Percentiles rank a stretch among this genome's conserved stretches.
Conservation (phyloP, 2,329 filamentous ascomycete species). For the Didymosphaeria variabile region DNA sequence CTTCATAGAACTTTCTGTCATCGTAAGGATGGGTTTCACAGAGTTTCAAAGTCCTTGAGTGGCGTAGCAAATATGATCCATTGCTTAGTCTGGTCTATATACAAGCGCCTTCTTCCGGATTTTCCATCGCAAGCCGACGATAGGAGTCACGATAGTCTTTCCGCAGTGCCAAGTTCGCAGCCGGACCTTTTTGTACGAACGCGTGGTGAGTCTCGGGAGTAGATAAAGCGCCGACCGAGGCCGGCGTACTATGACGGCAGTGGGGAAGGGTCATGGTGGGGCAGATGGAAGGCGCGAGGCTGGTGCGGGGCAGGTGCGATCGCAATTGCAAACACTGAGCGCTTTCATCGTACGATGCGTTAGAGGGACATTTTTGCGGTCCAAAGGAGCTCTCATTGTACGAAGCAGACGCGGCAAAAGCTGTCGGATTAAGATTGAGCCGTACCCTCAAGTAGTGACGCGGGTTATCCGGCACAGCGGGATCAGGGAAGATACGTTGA, state of each 20-base stretch:
- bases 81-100: slow-evolving; percentile 3
- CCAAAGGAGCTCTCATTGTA: background rate
- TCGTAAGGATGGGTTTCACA: background rate
- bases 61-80: background rate
- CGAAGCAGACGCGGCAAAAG: background rate
- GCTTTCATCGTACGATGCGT: background rate
- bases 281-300: slow-evolving; percentile 10
- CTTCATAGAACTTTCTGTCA: background rate
- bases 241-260: slow-evolving; percentile 8
- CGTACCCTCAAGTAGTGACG: no score
- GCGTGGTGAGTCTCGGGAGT: background rate
- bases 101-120: background rate
- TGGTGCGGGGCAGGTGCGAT: slow-evolving; percentile 12
- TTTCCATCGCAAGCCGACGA: background rate
- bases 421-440: background rate
- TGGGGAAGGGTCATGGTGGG: background rate
- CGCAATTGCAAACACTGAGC: background rate
- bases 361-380: background rate
- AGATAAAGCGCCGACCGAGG: slow-evolving; percentile 14
- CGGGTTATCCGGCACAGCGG: background rate
- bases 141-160: background rate
- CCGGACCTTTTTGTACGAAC: slow-evolving; percentile 11
- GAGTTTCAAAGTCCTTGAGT: background rate
- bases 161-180: background rate
- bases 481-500: slow-evolving; percentile 1